Base-by-base conservation (phyloP, 306 rosid species). In the Crataegus laevigata region DNA sequence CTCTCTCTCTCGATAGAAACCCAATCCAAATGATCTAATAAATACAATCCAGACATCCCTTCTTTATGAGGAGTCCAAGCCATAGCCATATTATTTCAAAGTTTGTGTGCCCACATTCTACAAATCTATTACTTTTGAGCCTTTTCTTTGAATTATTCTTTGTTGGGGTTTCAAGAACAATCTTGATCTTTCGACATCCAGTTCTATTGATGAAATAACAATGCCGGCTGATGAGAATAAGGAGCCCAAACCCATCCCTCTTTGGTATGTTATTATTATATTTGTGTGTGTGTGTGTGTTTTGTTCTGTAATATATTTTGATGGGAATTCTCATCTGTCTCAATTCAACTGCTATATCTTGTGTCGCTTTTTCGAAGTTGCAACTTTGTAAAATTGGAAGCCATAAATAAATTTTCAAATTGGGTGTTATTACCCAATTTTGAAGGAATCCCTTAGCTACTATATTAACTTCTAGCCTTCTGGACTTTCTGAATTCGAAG, bases 161-260 rank as follows among this genome's bases (percentile, higher is more conserved):
- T 68, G 38, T 68, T 68, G 24, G 73, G 28, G 19, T 45, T 68
- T 17, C 9, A 18, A 68, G 25, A 0, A 22, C 25, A 26, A 50
- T 69, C 58, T 50, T 45, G 17, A 21, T 69, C 43, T 47, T 30
- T 11, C 19, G 28, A 18, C 4, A 21, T 45, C 36, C 21, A 50
- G 15, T 51, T 51, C 60, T 11, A 29, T 51, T 55, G 42, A 76
- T 14, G 40, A 10, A n/a, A 51, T 4, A 9, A 72, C 71, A 36
- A 65, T 72, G 67, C 68, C 29, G 34, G 25, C 54, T 29, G 78
- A 66, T 66, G 11, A 45, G 52, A 40, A 71, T 25, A 60, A 58
- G 47, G 60, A 73, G 34, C 29, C 82, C 72, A 14, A 36, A 6
- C 34, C 82, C 67, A 64, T 65, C 26, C 12, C 38, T 78, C 59